These are phyloP conservation scores for Stagonosporopsis tanaceti DNA, from an alignment of 2,329 filamentous ascomycete genomes.

Conservation along the genomic window DNA sequence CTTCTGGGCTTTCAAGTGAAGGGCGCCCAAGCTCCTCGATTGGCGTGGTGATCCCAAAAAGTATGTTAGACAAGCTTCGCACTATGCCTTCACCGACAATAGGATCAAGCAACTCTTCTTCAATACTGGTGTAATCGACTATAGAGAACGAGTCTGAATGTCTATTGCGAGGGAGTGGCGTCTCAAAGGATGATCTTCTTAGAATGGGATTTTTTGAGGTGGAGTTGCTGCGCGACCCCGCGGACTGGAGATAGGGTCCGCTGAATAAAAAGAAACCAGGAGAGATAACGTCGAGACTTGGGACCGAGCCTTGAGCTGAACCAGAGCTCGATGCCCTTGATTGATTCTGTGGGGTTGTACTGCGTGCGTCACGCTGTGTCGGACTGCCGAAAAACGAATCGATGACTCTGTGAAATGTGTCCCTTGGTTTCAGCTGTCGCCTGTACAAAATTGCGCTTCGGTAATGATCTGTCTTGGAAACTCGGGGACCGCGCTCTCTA, in stretches of 20 bases:
- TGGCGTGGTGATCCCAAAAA: constrained; percentile 30
- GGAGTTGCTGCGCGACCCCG: constrained; percentile 32
- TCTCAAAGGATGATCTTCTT: constrained; percentile 26
- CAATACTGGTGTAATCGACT: constrained; percentile 26
- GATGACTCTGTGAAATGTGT: constrained; percentile 39
- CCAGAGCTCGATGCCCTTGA: constrained; percentile 35
- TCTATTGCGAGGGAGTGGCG: constrained; percentile 16
- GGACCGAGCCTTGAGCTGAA: constrained; percentile 32
- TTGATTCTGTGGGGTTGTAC: constrained; percentile 9
- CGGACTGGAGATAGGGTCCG: constrained; percentile 40
- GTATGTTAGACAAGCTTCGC: constrained; percentile 38
- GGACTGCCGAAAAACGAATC: constrained; percentile 37
- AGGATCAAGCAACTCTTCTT: constrained; percentile 38
- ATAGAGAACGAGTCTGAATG: constrained; percentile 35
- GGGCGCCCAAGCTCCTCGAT: constrained; percentile 26
- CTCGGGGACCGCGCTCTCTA: constrained; percentile 12
- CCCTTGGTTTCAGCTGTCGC: constrained; percentile 26
- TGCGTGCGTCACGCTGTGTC: constrained; percentile 9
- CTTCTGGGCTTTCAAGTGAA: constrained; percentile 14
- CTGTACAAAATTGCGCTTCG: constrained; percentile 22
- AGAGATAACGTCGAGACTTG: constrained; percentile 45
- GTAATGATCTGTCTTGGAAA: constrained; percentile 23
- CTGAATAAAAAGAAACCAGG: constrained; percentile 45
- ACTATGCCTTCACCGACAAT: constrained; percentile 26
- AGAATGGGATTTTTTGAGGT: constrained; percentile 31